Percentiles rank a stretch among this genome's conserved stretches.
phyloP scores from a whole-genome alignment of 208 protist genomes.

The Crithidia expoeki region DNA sequence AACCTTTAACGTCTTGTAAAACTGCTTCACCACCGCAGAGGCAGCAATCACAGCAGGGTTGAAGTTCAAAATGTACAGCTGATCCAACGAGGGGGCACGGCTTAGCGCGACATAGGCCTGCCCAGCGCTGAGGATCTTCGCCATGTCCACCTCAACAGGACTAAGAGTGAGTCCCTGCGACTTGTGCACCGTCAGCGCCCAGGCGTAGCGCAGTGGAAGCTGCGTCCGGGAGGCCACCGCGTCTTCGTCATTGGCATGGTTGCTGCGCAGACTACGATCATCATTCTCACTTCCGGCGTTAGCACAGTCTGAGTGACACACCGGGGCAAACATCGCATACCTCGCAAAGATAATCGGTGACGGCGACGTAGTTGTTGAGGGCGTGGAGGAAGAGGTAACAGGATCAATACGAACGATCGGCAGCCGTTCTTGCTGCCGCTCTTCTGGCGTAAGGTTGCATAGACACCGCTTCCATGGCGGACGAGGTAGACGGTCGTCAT shows the following conservation, averaged over 20 bases:
- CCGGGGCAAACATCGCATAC: slow-evolving; percentile 10
- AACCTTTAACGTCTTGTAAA: slow-evolving; percentile 41
- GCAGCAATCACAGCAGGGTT: slow-evolving; percentile 36
- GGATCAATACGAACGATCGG: slow-evolving; percentile 55
- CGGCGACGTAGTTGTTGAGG: too few species aligned
- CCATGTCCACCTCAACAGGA: slow-evolving; percentile 65
- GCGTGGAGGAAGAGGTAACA: not conserved
- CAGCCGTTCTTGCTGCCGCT: slow-evolving; percentile 36
- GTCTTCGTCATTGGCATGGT: not conserved
- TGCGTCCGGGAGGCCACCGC: slow-evolving; percentile 58
- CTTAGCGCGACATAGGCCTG: slow-evolving; percentile 87
- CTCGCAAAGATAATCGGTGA: too few species aligned
- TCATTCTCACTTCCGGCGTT: not conserved
- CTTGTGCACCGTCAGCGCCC: slow-evolving; percentile 96
- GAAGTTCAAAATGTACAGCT: slow-evolving; percentile 55
- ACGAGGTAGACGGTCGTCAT: not conserved
- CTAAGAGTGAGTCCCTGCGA: slow-evolving; percentile 90
- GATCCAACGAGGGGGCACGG: slow-evolving; percentile 54
- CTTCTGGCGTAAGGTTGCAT: slow-evolving; percentile 22
- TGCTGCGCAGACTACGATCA: not conserved
- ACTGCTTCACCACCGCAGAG: slow-evolving; percentile 51
- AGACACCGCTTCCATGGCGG: slow-evolving; percentile 36
- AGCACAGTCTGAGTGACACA: not conserved
- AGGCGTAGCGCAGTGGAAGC: slow-evolving; percentile 92
- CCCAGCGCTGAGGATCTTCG: slow-evolving; percentile 51